phyloP scores from a whole-genome alignment of 345 rosid species.

The Theobroma cacao region DNA sequence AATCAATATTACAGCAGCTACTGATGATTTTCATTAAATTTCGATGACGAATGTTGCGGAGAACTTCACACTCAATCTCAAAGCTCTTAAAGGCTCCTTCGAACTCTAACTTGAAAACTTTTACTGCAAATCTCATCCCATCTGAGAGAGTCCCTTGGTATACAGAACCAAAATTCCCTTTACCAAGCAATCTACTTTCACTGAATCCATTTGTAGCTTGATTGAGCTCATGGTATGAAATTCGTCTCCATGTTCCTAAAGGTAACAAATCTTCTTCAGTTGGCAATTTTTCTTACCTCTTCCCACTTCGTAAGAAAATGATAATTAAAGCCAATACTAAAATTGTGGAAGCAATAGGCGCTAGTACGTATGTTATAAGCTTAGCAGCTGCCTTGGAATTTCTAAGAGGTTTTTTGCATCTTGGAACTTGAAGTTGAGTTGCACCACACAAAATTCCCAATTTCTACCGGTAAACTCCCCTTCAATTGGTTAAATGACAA shows the following conservation, averaged over 20 bases:
- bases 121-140: neutral
- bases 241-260: constrained; percentile 8
- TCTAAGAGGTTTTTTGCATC: no score
- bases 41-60: no score
- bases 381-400: no score
- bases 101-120: neutral
- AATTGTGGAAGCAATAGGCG: no score
- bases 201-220: constrained; percentile 9
- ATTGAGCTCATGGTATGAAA: constrained; percentile 8
- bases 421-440: no score
- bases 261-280: neutral
- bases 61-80: neutral
- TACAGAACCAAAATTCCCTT: neutral
- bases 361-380: no score
- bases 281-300: no score
- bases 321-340: no score
- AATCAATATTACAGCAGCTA: constrained; percentile 1
- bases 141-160: neutral
- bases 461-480: neutral
- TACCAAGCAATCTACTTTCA: constrained; percentile 4
- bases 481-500: neutral
- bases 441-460: neutral
- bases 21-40: constrained; percentile 3
- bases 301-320: no score
- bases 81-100: constrained; percentile 4